Evolutionary conservation across 148 eudicot genomes (phyloP).

Genomic region (Bassia scoparia): DNA sequence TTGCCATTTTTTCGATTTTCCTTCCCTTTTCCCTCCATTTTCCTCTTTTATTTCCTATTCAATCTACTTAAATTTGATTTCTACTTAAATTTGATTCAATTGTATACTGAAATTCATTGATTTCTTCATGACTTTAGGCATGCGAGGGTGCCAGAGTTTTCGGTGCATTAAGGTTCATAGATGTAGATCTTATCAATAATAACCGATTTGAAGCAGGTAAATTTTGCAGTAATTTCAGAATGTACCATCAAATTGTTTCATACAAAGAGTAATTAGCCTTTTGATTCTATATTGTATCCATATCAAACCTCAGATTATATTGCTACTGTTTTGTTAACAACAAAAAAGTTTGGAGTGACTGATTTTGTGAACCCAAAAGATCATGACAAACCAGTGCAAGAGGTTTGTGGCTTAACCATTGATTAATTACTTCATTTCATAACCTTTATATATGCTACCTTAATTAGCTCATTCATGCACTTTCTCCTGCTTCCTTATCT

Average conservation of each 20-base stretch:
- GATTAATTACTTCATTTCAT: neutral
- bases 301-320: neutral
- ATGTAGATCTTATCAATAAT: constrained; percentile 43
- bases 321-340: constrained; percentile 24
- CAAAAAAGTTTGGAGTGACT: constrained; percentile 51
- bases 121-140: constrained; percentile 33
- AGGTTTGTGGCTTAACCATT: constrained; percentile 15
- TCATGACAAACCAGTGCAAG: constrained; percentile 41
- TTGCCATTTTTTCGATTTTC: no score
- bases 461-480: neutral
- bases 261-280: neutral
- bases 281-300: neutral
- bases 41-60: no score
- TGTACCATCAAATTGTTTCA: neutral
- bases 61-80: no score
- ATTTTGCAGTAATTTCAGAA: neutral
- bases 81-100: no score
- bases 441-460: neutral
- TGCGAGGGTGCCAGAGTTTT: constrained; percentile 56
- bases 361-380: constrained; percentile 55
- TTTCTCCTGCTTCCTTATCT: neutral
- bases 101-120: neutral
- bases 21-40: no score
- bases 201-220: constrained; percentile 36
- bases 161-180: constrained; percentile 58